Conservation (phyloP, 1,284 basidiomycete genomes). For the Heliocybe sulcata region DNA sequence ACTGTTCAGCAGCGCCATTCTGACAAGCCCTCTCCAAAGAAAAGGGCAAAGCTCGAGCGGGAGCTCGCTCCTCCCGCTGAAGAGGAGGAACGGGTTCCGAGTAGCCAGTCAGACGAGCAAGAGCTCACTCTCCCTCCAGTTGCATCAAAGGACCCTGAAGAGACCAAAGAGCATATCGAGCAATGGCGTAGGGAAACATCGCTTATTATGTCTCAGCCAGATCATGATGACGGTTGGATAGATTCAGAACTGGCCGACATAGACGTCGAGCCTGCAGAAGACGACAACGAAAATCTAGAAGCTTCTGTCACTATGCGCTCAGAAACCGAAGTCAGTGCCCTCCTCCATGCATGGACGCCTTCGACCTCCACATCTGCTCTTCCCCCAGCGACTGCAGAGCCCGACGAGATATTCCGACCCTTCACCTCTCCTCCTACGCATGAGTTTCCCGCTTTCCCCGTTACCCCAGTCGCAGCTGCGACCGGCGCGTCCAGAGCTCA, state of each 20-base stretch:
- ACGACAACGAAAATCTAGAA: conserved; percentile 1
- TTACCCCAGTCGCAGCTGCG: conserved; percentile 32
- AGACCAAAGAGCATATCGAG: conserved; percentile 31
- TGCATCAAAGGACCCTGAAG: conserved; percentile 15
- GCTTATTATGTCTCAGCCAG: conserved; percentile 11
- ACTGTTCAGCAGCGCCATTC: not conserved
- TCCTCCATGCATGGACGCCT: conserved; percentile 6
- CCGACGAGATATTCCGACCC: conserved; percentile 13
- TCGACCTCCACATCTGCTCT: conserved; percentile 1
- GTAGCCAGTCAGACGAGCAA: conserved; percentile 4
- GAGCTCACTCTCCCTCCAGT: not conserved
- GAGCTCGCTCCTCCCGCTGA: not conserved
- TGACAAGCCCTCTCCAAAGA: not conserved
- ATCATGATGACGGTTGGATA: conserved; percentile 7
- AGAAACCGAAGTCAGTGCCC: conserved; percentile 13
- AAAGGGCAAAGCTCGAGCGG: not conserved
- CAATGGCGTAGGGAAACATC: conserved; percentile 30
- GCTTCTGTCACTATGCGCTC: conserved; percentile 11
- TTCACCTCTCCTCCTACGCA: conserved; percentile 33
- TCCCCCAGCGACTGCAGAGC: not conserved
- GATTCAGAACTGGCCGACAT: conserved; percentile 11
- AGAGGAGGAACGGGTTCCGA: not conserved
- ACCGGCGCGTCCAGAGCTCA: conserved; percentile 42
- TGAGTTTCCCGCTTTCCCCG: conserved; percentile 18
- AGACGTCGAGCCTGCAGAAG: not conserved